Evolutionary conservation across 2,329 filamentous ascomycete genomes (phyloP), one percentile per base, ranked within the genome.

Genomic region (Sphaerulina populicola): DNA sequence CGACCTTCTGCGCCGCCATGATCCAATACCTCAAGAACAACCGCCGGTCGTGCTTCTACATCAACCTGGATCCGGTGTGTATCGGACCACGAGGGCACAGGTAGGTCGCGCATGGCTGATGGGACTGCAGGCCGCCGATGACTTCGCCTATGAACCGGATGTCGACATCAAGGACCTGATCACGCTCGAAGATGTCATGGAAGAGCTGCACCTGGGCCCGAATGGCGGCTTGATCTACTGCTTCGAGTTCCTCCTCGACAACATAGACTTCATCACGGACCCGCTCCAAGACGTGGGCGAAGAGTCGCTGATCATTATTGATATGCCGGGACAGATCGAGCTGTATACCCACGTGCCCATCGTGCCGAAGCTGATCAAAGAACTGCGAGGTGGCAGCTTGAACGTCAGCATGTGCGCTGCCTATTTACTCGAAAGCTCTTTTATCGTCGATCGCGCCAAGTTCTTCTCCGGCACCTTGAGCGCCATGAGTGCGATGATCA

Each of bases 281-380:
- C 82, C 86, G 14, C 81, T 96, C 50, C 88, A 94, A 62, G 79
- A 82, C 38, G 76, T 94, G 51, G 91, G 88, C 8, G 93, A 98
- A 63, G 93, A 97, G 64, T 96, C 95, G 69, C 79, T 98, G 57
- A 94, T 97, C 69, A 86, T 98, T 57, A 89, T 98, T 72, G 93
- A 98, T 72, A 96, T 97, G 86, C 93, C 93, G 0, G 93, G 93
- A 51, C 93, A 98, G 74, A 97, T 98, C 69, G 93, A 98, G 72
- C 81, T 98, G 11, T 98, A 97, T 73, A 97, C 91, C 2, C 93
- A 98, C 68, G 86, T 97, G 31, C 93, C 93, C 36, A 86, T 98
- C 59, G 75, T 98, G 30, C 93, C 93, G 1, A 80, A 82, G 15
- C 79, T 98, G 43, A 83, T 91, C 59, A 85, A 83, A 64, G 88